Evolutionary conservation across 306 rosid genomes (phyloP), one percentile per base, ranked within the genome.

Genomic region (Sesbania bispinosa): DNA sequence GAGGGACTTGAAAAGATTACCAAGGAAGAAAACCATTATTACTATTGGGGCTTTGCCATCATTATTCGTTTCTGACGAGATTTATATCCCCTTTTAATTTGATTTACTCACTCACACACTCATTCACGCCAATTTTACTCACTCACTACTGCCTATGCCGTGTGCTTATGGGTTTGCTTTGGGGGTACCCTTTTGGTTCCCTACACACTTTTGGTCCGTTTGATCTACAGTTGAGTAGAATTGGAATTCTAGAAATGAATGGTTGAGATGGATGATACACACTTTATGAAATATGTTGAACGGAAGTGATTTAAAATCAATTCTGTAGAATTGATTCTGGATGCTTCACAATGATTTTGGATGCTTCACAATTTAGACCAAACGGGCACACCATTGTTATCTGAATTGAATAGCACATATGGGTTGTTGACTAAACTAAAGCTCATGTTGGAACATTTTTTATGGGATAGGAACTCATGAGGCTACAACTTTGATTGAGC

Each of bases 41-140:
- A n/a, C n/a, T n/a, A 26, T 81, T 46, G 75, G 79, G 84, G 45
- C 38, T 62, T 76, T 75, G 81, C 81, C 87, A 89, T 89, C 81
- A 89, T 86, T 79, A 83, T 79, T 63, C 39, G 76, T 70, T 82
- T 83, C 88, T 80, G 89, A 82, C 50, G 30, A 61, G 73, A 80
- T 88, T 86, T 80, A 71, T 50, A 57, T 20, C 23, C 73, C 29
- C 6, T 50, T 62, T 69, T 38, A 32, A 42, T 54, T 77, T 29
- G 24, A 73, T 64, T 79, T 82, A 47, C 66, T 71, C 83, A 33
- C 67, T 71, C n/a, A n/a, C n/a, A n/a, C 75, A 53, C 67, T 45
- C 57, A 70, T 65, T 73, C 64, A 67, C 39, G 59, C 78, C 69
- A 78, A 81, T 72, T 79, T n/a, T 80, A 77, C 2, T 27, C 4